Evolutionary conservation across 1,139 yeast species (phyloP).

Genomic region (Hanseniaspora uvarum): DNA sequence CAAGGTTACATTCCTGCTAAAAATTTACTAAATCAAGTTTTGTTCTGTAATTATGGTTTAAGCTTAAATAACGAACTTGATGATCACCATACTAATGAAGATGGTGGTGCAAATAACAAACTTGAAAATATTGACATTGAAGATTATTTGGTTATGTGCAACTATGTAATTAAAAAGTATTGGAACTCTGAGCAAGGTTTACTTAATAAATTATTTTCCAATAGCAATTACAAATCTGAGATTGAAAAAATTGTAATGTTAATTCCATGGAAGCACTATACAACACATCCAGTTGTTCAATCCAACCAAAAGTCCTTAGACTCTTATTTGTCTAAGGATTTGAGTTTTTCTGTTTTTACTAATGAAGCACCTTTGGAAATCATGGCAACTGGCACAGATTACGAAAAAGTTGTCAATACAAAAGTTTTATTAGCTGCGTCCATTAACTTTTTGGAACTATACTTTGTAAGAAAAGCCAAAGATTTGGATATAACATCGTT

Average conservation of each 20-base stretch:
- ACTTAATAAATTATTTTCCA: neutral
- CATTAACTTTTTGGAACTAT: slow-evolving; percentile 55
- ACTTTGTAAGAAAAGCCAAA: slow-evolving; percentile 32
- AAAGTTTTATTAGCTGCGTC: slow-evolving; percentile 74
- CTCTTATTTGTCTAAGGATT: slow-evolving; percentile 4
- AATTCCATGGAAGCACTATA: slow-evolving; percentile 8
- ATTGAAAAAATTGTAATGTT: slow-evolving; percentile 8
- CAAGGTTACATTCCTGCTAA: neutral
- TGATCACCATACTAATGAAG: neutral
- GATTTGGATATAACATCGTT: slow-evolving; percentile 6
- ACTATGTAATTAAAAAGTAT: slow-evolving; percentile 4
- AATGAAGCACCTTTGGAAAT: neutral
- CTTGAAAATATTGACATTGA: neutral
- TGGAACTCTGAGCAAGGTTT: neutral
- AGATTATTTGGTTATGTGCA: slow-evolving; percentile 6
- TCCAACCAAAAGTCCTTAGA: slow-evolving; percentile 7
- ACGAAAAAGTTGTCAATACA: slow-evolving; percentile 35
- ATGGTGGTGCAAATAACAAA: neutral
- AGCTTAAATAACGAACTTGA: neutral
- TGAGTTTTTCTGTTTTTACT: neutral
- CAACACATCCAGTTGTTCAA: slow-evolving; percentile 8
- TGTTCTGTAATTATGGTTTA: slow-evolving; percentile 14
- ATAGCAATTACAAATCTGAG: slow-evolving; percentile 2
- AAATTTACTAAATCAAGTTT: neutral
- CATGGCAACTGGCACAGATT: slow-evolving; percentile 29